Percentiles rank a stretch among this genome's conserved stretches.
Conservation (phyloP, 805 yeast species). For the Zygoascus flipseniorum region DNA sequence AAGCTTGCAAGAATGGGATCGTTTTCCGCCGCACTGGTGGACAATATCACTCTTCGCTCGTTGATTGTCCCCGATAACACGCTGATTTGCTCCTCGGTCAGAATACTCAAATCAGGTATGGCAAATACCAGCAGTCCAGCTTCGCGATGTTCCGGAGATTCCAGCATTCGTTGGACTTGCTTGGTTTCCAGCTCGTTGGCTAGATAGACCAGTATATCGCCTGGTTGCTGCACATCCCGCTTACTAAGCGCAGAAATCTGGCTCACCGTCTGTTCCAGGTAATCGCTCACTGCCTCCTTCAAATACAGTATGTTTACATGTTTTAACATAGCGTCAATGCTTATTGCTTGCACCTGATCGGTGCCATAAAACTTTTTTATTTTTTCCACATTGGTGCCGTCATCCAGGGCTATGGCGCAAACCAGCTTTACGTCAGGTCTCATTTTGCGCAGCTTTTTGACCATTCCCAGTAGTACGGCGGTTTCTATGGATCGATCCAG, state of each 20-base stretch:
- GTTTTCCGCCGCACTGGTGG: neutral
- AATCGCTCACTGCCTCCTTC: constrained; percentile 51
- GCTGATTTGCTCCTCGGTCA: neutral
- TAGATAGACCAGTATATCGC: constrained; percentile 73
- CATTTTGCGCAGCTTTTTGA: constrained; percentile 44
- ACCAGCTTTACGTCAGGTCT: constrained; percentile 43
- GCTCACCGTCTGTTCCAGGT: constrained; percentile 66
- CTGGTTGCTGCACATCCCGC: neutral
- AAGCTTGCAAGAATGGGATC: neutral
- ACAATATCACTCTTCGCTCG: neutral
- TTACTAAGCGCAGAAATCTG: constrained; percentile 43
- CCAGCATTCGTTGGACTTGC: neutral
- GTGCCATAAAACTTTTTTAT: neutral
- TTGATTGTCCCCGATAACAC: neutral
- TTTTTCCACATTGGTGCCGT: neutral
- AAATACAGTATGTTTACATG: constrained; percentile 42
- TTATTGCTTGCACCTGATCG: neutral
- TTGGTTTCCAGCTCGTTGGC: constrained; percentile 85
- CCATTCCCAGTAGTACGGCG: constrained; percentile 63
- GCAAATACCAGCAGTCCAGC: neutral
- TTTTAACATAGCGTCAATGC: neutral
- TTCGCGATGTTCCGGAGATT: neutral
- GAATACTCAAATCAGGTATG: too few relatives aligned
- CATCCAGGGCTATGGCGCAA: neutral
- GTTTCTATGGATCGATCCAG: constrained; percentile 73